These are phyloP conservation scores for Delphinella strobiligena DNA, from an alignment of 2,329 filamentous ascomycete genomes.

Conservation along the genomic window DNA sequence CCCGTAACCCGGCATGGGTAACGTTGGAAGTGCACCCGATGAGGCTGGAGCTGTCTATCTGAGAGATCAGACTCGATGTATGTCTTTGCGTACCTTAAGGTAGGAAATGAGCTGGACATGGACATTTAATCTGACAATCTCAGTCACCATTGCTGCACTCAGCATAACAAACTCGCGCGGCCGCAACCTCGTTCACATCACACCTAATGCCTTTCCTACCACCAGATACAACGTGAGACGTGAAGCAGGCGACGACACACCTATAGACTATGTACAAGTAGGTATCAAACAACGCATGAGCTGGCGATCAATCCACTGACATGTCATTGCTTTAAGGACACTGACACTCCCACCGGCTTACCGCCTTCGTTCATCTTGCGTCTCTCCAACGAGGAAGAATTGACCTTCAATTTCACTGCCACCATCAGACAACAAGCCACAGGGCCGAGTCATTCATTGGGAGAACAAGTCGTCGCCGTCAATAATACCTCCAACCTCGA, in stretches of 20 bases:
- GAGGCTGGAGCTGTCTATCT: conserved; percentile 71
- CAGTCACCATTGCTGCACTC: conserved; percentile 80
- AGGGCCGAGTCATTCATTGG: conserved; percentile 36
- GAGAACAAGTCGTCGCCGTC: conserved; percentile 27
- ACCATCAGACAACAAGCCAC: conserved; percentile 45
- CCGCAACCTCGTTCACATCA: conserved; percentile 63
- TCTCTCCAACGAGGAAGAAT: conserved; percentile 79
- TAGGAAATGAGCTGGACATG: conserved; percentile 10
- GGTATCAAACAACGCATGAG: conserved; percentile 14
- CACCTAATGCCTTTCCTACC: conserved; percentile 80
- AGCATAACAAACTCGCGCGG: conserved; percentile 68
- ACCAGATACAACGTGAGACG: conserved; percentile 62
- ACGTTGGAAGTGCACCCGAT: conserved; percentile 77
- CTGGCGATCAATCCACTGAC: conserved; percentile 4
- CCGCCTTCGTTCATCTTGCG: conserved; percentile 72
- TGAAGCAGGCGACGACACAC: conserved; percentile 58
- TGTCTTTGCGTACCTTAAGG: conserved; percentile 29
- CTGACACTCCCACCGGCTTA: conserved; percentile 41
- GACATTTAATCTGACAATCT: background rate
- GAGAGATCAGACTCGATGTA: conserved; percentile 86
- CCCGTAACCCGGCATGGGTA: conserved; percentile 57
- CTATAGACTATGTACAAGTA: conserved; percentile 90
- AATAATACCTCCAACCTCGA: conserved; percentile 37
- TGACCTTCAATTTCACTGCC: conserved; percentile 88
- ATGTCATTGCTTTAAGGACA: conserved; percentile 52